Conservation (phyloP, 192 early-diverging fungal species). For the Gaertneriomyces semiglobifer region DNA sequence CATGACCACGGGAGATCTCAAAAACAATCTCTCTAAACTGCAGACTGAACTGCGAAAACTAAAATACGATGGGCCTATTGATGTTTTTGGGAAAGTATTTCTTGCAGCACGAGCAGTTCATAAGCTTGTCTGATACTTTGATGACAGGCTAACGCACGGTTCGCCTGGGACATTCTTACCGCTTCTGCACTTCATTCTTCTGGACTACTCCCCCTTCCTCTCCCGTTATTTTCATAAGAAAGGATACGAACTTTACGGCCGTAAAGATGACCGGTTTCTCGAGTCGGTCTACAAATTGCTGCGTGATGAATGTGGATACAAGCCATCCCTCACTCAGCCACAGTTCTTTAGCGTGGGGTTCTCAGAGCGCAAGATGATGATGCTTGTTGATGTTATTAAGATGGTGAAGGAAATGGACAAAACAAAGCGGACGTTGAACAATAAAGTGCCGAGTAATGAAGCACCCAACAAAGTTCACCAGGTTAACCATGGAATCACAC, state of each 20-base stretch:
- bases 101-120: too few relatives aligned
- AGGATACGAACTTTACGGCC: conserved; percentile 48
- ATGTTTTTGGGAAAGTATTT: conserved; percentile 26
- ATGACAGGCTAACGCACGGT: too few relatives aligned
- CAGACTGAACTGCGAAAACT: conserved; percentile 39
- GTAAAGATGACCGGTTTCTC: conserved; percentile 52
- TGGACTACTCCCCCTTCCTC: conserved; percentile 44
- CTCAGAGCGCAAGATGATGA: conserved; percentile 47
- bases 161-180: conserved; percentile 49
- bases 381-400: conserved; percentile 38
- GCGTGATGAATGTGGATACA: conserved; percentile 54
- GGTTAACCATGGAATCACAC: too few relatives aligned
- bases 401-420: not conserved
- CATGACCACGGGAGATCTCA: conserved; percentile 48
- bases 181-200: conserved; percentile 54
- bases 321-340: conserved; percentile 42
- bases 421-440: not conserved
- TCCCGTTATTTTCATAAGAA: conserved; percentile 34
- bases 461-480: too few relatives aligned
- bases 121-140: too few relatives aligned
- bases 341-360: conserved; percentile 53
- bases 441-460: not conserved
- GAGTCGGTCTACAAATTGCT: conserved; percentile 45
- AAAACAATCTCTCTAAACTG: conserved; percentile 50
- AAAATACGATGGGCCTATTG: conserved; percentile 35